Base-by-base conservation (phyloP, 352 stramenopile species). In the Aphanomyces cochlioides region DNA sequence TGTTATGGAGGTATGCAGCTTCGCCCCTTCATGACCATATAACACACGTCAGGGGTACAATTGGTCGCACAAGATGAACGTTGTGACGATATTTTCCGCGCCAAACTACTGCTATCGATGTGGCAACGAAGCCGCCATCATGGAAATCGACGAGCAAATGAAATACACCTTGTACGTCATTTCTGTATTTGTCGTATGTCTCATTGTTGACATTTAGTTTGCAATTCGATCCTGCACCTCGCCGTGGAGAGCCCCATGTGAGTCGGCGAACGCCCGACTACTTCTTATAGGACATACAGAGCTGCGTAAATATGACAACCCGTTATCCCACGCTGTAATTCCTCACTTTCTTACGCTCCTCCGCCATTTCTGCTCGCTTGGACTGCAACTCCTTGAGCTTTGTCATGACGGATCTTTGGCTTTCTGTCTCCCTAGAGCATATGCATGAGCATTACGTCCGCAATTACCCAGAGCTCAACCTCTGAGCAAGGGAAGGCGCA, bases 21-120 rank as follows among this genome's bases (percentile, higher is more conserved):
- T 39, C 2, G 7, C 38, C 5, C 41, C 54, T 69, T 38, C 48
- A 13, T 67, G 19, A n/a, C 56, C 34, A 45, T 60, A 6, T 17
- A 50, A 43, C 7, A 19, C 5, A 21, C 34, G 3, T 15, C 60
- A 87, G 75, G 87, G 88, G 40, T 98, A 98, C 77, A 97, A 98
- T 70, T 98, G 91, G 91, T 94, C 89, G 21, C 96, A 99, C 76
- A 96, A 98, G 65, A 92, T 88, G 80, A 98, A 97, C 67, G 95
- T 99, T 43, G 96, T 99, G 19, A 99, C 97, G 36, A 97, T 99
- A 67, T 99, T 99, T 80, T 98, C 89, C 41, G 97, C 97, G 47
- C 97, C 97, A 15, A 99, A 99, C 81, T 99, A 99, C 79, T 99
- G 97, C 81, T 99, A 99, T 81, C 88, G 96, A 56, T 99, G 96